Evolutionary conservation across 2,329 filamentous ascomycete species (phyloP).

Genomic region (Aspergillus jensenii): DNA sequence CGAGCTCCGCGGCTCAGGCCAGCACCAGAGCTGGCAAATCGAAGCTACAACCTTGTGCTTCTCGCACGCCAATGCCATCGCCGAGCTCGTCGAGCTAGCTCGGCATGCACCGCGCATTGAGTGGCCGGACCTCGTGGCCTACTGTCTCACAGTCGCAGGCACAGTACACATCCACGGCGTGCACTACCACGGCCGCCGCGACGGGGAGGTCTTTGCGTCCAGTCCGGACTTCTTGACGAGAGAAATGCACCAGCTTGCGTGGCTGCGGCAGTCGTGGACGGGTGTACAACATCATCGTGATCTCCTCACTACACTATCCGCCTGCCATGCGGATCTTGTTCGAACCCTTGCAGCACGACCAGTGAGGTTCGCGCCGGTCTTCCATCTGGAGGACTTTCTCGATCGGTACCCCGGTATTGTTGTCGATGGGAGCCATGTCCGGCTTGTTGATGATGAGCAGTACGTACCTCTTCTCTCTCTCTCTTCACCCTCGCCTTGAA

Average conservation of each 20-base stretch:
- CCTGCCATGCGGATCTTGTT: slow-evolving; percentile 77
- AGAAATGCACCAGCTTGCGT: slow-evolving; percentile 76
- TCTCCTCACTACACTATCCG: slow-evolving; percentile 73
- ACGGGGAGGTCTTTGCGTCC: slow-evolving; percentile 63
- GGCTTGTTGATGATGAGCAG: slow-evolving; percentile 64
- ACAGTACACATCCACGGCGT: slow-evolving; percentile 86
- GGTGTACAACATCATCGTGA: slow-evolving; percentile 78
- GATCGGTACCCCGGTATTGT: slow-evolving; percentile 72
- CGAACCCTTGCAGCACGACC: slow-evolving; percentile 67
- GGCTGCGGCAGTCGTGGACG: slow-evolving; percentile 73
- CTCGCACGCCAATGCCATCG: slow-evolving; percentile 82
- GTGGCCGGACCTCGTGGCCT: slow-evolving; percentile 84
- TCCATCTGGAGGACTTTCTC: slow-evolving; percentile 85
- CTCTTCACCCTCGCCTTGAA: background rate
- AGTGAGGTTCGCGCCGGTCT: slow-evolving; percentile 74
- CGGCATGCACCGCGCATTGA: slow-evolving; percentile 72
- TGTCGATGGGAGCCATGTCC: slow-evolving; percentile 75
- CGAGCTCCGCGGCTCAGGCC: slow-evolving; percentile 74
- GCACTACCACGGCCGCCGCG: slow-evolving; percentile 66
- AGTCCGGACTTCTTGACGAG: slow-evolving; percentile 70
- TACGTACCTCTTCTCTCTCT: background rate
- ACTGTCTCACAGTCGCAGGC: slow-evolving; percentile 81
- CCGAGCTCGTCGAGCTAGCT: slow-evolving; percentile 77
- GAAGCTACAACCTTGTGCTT: slow-evolving; percentile 87
- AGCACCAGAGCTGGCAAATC: slow-evolving; percentile 91